Evolutionary conservation across 495 filamentous ascomycete genomes (phyloP).

Genomic region (Lasiosphaeriaceae sp.): DNA sequence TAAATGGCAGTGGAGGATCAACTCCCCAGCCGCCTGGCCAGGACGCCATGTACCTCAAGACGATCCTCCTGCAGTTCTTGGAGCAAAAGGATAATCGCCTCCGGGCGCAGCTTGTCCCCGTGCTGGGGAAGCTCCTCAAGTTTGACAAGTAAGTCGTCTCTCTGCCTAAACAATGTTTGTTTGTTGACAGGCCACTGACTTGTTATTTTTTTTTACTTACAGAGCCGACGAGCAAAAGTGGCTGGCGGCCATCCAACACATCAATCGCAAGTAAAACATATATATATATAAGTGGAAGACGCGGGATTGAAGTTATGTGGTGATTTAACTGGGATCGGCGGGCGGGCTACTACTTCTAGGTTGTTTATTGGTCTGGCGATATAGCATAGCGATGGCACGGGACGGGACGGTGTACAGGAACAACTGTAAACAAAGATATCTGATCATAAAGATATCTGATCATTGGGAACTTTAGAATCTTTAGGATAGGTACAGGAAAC

Average conservation of each 20-base stretch:
- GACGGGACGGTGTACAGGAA: too few relatives aligned
- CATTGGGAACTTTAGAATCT: too few relatives aligned
- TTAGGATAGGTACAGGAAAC: too few relatives aligned
- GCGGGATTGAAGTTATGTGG: too few relatives aligned
- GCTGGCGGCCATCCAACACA: constrained; percentile 66
- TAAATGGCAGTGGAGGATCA: constrained; percentile 2
- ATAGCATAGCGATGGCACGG: too few relatives aligned
- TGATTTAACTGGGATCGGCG: too few relatives aligned
- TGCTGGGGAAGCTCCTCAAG: constrained; percentile 83
- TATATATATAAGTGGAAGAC: neutral
- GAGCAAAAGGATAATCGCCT: constrained; percentile 91
- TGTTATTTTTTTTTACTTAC: neutral
- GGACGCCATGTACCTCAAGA: constrained; percentile 90
- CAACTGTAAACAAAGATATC: too few relatives aligned
- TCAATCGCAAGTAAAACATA: constrained; percentile 22
- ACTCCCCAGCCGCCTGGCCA: constrained; percentile 27
- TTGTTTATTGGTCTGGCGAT: too few relatives aligned
- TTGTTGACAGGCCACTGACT: constrained; percentile 3
- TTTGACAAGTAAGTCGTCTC: constrained; percentile 72
- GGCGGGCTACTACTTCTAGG: too few relatives aligned
- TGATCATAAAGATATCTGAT: too few relatives aligned
- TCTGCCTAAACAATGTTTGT: neutral
- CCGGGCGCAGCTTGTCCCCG: constrained; percentile 86
- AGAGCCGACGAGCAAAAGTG: constrained; percentile 87
- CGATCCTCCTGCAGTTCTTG: constrained; percentile 89